Evolutionary conservation across 805 yeast genomes (phyloP).

Genomic region (Candida vaughaniae): DNA sequence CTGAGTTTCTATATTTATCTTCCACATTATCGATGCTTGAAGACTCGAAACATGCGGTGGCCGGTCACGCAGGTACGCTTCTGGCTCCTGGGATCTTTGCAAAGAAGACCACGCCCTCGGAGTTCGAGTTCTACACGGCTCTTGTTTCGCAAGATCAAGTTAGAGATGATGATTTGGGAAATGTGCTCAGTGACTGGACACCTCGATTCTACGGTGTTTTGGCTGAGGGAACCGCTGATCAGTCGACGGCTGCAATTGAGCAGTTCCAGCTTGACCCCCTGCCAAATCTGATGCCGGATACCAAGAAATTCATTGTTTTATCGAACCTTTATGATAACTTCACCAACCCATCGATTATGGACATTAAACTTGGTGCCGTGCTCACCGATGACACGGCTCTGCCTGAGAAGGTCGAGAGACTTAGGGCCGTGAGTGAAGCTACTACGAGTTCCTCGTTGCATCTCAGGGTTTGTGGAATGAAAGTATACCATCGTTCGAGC

Average conservation of each 20-base stretch:
- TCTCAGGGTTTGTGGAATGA: conserved; percentile 89
- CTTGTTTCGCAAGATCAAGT: background rate
- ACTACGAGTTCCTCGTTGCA: conserved; percentile 83
- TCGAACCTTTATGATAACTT: conserved; percentile 68
- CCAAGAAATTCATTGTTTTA: conserved; percentile 49
- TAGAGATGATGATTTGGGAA: conserved; percentile 22
- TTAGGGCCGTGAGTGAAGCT: conserved; percentile 57
- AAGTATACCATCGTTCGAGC: conserved; percentile 30
- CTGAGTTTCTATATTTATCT: too few species aligned
- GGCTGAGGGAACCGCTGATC: conserved; percentile 34
- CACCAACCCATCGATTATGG: conserved; percentile 68
- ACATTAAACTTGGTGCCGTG: conserved; percentile 75
- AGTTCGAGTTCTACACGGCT: conserved; percentile 65
- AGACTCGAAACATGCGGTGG: conserved; percentile 67
- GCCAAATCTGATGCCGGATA: background rate
- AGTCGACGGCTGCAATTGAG: background rate
- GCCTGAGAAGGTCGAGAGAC: conserved; percentile 58
- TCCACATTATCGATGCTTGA: too few species aligned
- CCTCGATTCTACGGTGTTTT: conserved; percentile 66
- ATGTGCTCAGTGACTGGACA: conserved; percentile 50
- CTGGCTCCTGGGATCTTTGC: conserved; percentile 67
- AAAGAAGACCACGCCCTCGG: conserved; percentile 64
- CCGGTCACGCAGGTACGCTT: conserved; percentile 86
- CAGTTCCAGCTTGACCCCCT: too few species aligned
- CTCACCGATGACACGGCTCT: conserved; percentile 63